Evolutionary conservation across 495 filamentous ascomycete genomes (phyloP).

Genomic region (Gamarada debralockiae): DNA sequence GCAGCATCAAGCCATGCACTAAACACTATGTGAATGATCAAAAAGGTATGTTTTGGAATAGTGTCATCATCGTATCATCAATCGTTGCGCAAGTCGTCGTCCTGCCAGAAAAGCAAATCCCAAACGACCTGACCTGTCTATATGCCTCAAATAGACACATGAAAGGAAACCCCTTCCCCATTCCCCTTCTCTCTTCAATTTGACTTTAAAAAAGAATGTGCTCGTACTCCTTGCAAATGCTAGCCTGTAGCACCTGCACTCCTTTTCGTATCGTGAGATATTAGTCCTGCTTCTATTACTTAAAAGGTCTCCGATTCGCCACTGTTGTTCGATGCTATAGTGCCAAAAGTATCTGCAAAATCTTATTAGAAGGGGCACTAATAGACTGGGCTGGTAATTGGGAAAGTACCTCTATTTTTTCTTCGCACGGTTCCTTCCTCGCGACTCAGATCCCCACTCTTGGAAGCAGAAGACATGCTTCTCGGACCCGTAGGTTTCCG

Average conservation of each 20-base stretch:
- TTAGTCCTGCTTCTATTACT: slow-evolving; percentile 11
- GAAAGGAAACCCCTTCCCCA: neutral
- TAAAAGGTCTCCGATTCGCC: slow-evolving; percentile 52
- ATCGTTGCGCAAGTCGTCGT: neutral
- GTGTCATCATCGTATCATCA: slow-evolving; percentile 9
- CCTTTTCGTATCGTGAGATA: slow-evolving; percentile 17
- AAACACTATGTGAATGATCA: neutral
- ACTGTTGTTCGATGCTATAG: slow-evolving; percentile 34
- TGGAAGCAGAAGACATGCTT: slow-evolving; percentile 25
- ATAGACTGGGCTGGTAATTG: neutral
- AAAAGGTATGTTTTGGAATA: slow-evolving; percentile 8
- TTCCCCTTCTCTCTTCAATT: neutral
- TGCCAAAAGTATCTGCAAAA: slow-evolving; percentile 51
- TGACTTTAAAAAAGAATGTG: neutral
- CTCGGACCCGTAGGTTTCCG: slow-evolving; percentile 28
- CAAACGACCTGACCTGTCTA: neutral
- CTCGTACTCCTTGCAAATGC: neutral
- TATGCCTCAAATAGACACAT: slow-evolving; percentile 9
- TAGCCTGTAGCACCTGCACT: slow-evolving; percentile 9
- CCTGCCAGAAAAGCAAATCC: neutral
- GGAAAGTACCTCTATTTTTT: slow-evolving; percentile 46
- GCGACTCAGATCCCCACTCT: slow-evolving; percentile 41
- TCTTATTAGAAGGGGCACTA: neutral
- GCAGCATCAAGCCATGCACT: slow-evolving; percentile 5
- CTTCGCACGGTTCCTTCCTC: slow-evolving; percentile 40